Evolutionary conservation across 2,329 filamentous ascomycete genomes (phyloP), one percentile per base, ranked within the genome.

Genomic region (Clarireedia monteithiana): DNA sequence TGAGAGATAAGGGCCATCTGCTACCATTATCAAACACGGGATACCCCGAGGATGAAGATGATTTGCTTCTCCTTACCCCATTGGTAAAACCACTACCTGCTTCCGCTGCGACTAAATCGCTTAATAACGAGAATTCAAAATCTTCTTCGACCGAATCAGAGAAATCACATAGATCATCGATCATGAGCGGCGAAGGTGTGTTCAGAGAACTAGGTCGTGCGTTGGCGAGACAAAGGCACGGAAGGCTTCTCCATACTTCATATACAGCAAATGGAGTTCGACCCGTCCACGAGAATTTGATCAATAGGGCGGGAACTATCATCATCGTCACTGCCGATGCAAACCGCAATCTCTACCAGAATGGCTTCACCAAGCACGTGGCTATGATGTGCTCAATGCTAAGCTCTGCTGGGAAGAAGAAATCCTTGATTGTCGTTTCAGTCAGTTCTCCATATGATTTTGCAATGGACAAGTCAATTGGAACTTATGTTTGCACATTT

Each of bases 371-470:
- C 2, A 97, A 96, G 69, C 92, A 97, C 63, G 89, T 96, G 7
- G 87, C 91, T 12, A 94, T 95, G 86, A 92, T 96, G 72, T 96
- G 91, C 72, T 89, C 88, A 23, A 87, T 91, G 82, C 79, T 90
- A 56, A 82, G 84, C 6, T 83, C 85, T 6, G 81, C 81, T 14
- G 88, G 88, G 2, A 88, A 91, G 67, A 89, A 94, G 70, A 96
- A 95, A 72, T 89, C 91, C 1, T 74, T 96, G 39, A 85, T 96
- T 24, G 92, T 96, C 3, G 87, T 96, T 6, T 88, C 92, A 0
- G 91, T 95, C 63, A 96, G 91, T 71, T 96, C 91, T 0, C 92
- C 92, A 0, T 97, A 96, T 70, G 92, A 97, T 70, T 97, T 97
- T 69, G 91, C 90, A 46, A 91, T 92, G 81, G 92, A 97, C 66